A percentile compares a stretch with the other conserved stretches of the same genome.
Evolutionary conservation across 768 basidiomycete genomes (phyloP).

Genomic region (Boletellus ananas): DNA sequence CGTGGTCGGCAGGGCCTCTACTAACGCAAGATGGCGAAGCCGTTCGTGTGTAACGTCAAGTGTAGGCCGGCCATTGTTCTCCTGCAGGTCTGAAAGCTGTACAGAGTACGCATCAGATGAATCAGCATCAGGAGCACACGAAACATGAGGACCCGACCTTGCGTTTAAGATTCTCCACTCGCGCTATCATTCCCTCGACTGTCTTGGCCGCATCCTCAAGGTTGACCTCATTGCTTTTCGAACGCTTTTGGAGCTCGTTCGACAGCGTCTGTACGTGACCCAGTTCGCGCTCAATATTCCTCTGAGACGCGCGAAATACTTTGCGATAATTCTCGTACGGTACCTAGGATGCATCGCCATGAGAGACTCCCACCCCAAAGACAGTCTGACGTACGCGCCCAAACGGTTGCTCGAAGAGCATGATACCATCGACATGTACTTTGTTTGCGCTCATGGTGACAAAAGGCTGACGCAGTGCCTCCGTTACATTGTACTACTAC

Average conservation of each 20-base stretch:
- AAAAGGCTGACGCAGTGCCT: background rate
- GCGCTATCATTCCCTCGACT: slow-evolving; percentile 73
- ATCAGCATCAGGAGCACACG: slow-evolving; percentile 7
- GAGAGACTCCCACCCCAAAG: slow-evolving; percentile 2
- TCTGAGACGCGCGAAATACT: slow-evolving; percentile 79
- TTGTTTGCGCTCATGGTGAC: slow-evolving; percentile 39
- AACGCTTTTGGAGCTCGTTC: slow-evolving; percentile 55
- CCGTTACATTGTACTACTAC: background rate
- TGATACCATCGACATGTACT: slow-evolving; percentile 65
- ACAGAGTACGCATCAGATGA: slow-evolving; percentile 13
- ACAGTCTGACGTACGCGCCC: slow-evolving; percentile 47
- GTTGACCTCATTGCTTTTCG: slow-evolving; percentile 35
- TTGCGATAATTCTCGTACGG: slow-evolving; percentile 89
- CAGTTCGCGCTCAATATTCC: slow-evolving; percentile 77
- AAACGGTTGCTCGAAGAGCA: slow-evolving; percentile 86
- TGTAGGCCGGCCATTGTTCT: slow-evolving; percentile 48
- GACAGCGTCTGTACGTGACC: slow-evolving; percentile 53
- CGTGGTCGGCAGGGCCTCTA: slow-evolving; percentile 54
- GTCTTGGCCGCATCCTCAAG: slow-evolving; percentile 53
- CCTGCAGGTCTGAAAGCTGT: slow-evolving; percentile 50
- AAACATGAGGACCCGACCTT: slow-evolving; percentile 55
- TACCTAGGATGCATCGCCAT: slow-evolving; percentile 48
- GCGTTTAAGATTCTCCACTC: slow-evolving; percentile 77
- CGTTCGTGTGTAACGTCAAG: slow-evolving; percentile 74
- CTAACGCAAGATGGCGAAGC: slow-evolving; percentile 59